Base-by-base conservation (phyloP, 495 filamentous ascomycete genomes). In the Lasiosphaeria miniovina region DNA sequence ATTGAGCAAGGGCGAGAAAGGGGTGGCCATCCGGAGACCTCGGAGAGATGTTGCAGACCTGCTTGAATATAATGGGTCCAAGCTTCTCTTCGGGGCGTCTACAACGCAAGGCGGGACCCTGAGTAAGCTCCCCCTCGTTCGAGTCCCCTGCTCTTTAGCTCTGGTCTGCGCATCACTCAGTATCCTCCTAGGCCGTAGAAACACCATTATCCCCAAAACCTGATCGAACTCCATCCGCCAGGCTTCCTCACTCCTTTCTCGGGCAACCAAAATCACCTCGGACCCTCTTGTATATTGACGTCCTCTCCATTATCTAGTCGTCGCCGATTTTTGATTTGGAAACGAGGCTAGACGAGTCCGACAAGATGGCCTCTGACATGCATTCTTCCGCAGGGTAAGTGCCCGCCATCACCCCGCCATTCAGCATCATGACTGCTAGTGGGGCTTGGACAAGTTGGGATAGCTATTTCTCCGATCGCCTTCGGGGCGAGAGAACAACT, bases 301-400 rank as follows among this genome's bases (percentile, higher is more conserved):
- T 50, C 8, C 58, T 24, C n/a, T n/a, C 41, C n/a, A 36, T 53
- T 46, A 49, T 15, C n/a, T 52, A 45, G 36, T 34, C 12, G 32
- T 17, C 14, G 24, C 24, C 24, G 1, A 24, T 24, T 24, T 24
- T 24, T 15, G 7, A 17, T 54, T 43, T 53, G 34, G 49, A 49
- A 52, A 55, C 52, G 60, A n/a, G 54, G 45, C 24, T 59, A 33
- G 46, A 55, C 58, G 54, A 56, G 58, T 50, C 54, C 53, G 61
- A 70, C 70, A 76, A 65, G 70, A 79, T 79, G 76, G 70, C 76
- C 15, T 61, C 74, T 35, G 68, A 76, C 61, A 48, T 61, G 55
- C 69, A 72, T 57, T 35, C 54, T 41, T 36, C 53, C 62, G 72
- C 68, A 67, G 71, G 65, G 77, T 78, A 64, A 78, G 77, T 68